Conservation (phyloP, 192 early-diverging fungal genomes). For the Rhizoclosmatium globosum region DNA sequence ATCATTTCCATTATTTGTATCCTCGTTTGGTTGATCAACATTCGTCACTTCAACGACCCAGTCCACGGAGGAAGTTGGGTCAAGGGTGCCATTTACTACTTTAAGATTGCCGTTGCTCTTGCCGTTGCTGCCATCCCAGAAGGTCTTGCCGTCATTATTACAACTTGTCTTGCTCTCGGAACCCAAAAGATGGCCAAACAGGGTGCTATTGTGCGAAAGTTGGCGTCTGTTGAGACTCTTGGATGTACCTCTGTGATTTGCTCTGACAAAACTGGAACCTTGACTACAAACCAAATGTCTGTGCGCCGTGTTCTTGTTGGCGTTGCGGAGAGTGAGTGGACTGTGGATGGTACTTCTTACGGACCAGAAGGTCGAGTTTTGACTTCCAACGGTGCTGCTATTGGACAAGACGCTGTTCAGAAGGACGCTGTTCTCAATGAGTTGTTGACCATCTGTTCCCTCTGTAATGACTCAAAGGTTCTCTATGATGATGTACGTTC, state of each 20-base stretch:
- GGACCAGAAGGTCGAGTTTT: conserved; percentile 80
- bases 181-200: conserved; percentile 97
- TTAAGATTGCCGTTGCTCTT: conserved; percentile 98
- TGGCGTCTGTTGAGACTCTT: conserved; percentile 94
- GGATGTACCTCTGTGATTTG: conserved; percentile 98
- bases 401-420: conserved; percentile 54
- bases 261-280: conserved; percentile 99
- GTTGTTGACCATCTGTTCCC: conserved; percentile 81
- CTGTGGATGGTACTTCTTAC: conserved; percentile 87
- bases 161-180: conserved; percentile 96
- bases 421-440: conserved; percentile 71
- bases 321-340: conserved; percentile 61
- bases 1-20: conserved; percentile 88
- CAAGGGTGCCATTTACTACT: conserved; percentile 96
- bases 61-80: conserved; percentile 75
- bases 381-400: conserved; percentile 45
- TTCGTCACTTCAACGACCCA: conserved; percentile 95
- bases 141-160: conserved; percentile 98
- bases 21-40: conserved; percentile 98
- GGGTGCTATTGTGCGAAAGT: conserved; percentile 93
- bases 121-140: conserved; percentile 99
- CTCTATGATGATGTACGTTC: conserved; percentile 74
- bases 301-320: conserved; percentile 36
- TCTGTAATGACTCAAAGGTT: conserved; percentile 93
- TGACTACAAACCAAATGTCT: conserved; percentile 99